Percentiles rank a stretch among this genome's conserved stretches.
Conservation (phyloP, 106 monocot species). For the Phalaenopsis aphrodite region DNA sequence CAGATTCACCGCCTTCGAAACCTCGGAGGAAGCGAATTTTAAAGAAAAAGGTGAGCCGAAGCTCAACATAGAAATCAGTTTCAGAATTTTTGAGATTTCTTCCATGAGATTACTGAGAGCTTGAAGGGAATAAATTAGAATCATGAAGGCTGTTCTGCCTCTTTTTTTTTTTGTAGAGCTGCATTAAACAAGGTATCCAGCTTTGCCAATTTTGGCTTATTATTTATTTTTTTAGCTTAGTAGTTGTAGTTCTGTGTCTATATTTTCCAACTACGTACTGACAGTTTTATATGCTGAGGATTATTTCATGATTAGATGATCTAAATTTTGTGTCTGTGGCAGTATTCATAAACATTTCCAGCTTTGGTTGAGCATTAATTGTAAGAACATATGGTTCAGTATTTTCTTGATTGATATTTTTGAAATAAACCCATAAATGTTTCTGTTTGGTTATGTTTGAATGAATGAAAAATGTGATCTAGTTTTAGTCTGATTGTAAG, state of each 20-base stretch:
- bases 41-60: constrained; percentile 51
- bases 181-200: neutral
- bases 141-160: neutral
- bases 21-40: constrained; percentile 64
- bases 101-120: neutral
- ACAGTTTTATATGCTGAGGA: neutral
- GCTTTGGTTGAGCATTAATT: too few species aligned
- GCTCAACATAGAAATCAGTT: constrained; percentile 21
- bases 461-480: too few species aligned
- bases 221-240: neutral
- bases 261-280: neutral
- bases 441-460: neutral
- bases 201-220: constrained; percentile 5
- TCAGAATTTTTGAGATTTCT: neutral
- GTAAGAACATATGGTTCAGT: too few species aligned
- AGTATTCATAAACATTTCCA: too few species aligned
- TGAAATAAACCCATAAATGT: neutral
- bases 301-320: neutral
- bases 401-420: neutral
- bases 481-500: too few species aligned
- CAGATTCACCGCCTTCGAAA: constrained; percentile 36
- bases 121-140: neutral
- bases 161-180: neutral
- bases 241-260: neutral
- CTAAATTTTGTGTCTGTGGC: too few species aligned